Conservation (phyloP, 257 asterid genomes). For the Ballota nigra region DNA sequence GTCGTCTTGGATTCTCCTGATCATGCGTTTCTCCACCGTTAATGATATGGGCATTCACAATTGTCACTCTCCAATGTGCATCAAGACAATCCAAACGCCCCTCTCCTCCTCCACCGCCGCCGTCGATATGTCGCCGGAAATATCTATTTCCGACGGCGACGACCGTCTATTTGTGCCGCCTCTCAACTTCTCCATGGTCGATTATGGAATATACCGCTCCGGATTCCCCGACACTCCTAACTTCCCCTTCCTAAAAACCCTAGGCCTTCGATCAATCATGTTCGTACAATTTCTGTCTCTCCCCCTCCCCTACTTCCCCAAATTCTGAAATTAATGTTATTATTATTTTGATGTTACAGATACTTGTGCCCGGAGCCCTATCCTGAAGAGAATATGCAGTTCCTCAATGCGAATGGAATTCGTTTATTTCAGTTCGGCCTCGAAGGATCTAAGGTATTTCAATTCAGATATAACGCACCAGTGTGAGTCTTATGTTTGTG, state of each 20-base stretch:
- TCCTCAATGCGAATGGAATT: conserved; percentile 70
- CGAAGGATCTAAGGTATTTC: conserved; percentile 85
- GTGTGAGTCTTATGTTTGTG: background rate
- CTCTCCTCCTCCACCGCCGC: conserved; percentile 19
- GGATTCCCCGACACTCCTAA: conserved; percentile 77
- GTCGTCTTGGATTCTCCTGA: conserved; percentile 17
- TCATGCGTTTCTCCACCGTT: conserved; percentile 38
- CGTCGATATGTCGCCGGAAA: conserved; percentile 30
- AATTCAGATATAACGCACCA: background rate
- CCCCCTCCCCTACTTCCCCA: background rate
- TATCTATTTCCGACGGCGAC: conserved; percentile 27
- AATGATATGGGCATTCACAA: conserved; percentile 42
- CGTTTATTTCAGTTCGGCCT: conserved; percentile 76
- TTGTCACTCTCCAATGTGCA: conserved; percentile 46
- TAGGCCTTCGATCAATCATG: conserved; percentile 90
- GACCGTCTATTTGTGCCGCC: conserved; percentile 62
- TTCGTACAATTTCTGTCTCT: conserved; percentile 29
- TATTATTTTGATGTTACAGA: conserved; percentile 37
- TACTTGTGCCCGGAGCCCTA: conserved; percentile 91
- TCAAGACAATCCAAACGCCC: conserved; percentile 23
- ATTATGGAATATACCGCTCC: conserved; percentile 84
- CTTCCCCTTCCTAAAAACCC: conserved; percentile 74
- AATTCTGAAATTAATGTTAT: background rate
- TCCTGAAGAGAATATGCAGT: conserved; percentile 64
- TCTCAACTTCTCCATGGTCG: conserved; percentile 85